Evolutionary conservation across 768 basidiomycete genomes (phyloP), one percentile per base, ranked within the genome.

Genomic region (Trametes punicea): DNA sequence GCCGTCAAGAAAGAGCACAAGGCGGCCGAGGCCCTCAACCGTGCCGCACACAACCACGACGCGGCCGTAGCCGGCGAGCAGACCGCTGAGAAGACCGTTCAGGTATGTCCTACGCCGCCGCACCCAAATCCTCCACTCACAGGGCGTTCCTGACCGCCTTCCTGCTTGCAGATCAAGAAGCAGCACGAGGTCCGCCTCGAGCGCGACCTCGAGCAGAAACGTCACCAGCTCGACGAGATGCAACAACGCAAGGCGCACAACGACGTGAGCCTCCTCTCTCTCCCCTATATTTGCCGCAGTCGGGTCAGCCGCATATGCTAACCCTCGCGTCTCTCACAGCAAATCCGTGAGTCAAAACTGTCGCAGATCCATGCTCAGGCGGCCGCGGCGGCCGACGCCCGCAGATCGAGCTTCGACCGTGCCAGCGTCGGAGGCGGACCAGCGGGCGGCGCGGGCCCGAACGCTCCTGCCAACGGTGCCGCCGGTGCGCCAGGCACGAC

Each of bases 41-140:
- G 81, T 47, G 80, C 82, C 7, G 74, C 76, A 15, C 77, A 81
- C 57, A 67, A 73, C 18, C 83, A 84, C 57, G 78, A 85, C 21
- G 63, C 73, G 16, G 78, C 81, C 2, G 51, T 79, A 18, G 68
- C 78, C 15, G 64, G 74, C 45, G 65, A 76, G 21, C 71, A 72
- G 51, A 73, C 66, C 40, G 77, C 79, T 0, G 73, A 77, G 60
- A 73, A 75, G 33, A 73, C 77, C 26, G 68, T 77, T 18, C 70
- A 79, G 70, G 82, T 77, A 59, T 13, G 15, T 25, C 26, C 23
- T 41, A 21, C 13, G n/a, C 36, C 40, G 5, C 13, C 13, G 46
- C 9, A 31, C 21, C 21, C 20, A 23, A 41, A 10, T 29, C 42
- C 34, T 13, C 45, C 15, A 25, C 8, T 11, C 23, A 4, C 20